Evolutionary conservation across 768 basidiomycete genomes (phyloP).

Genomic region (Amanita exitialis): DNA sequence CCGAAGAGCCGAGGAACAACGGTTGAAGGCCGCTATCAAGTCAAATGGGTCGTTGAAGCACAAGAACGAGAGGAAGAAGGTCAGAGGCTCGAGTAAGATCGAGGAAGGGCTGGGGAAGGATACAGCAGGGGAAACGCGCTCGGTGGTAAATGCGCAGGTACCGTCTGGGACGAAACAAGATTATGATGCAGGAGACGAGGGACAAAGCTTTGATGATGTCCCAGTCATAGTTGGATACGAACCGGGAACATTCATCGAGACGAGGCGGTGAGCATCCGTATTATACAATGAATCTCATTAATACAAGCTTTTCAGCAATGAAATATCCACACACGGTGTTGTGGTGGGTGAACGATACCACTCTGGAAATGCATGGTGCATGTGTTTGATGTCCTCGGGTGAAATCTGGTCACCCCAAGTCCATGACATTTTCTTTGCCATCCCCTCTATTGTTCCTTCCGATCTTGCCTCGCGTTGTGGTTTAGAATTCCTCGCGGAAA

Average conservation of each 20-base stretch:
- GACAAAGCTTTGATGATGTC: conserved; percentile 11
- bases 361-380: conserved; percentile 12
- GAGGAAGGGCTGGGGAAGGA: not conserved
- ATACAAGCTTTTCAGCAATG: conserved; percentile 19
- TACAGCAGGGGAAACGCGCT: not conserved
- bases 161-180: conserved; percentile 11
- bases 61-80: not conserved
- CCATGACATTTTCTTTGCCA: conserved; percentile 47
- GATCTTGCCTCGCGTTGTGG: conserved; percentile 44
- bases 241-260: conserved; percentile 45
- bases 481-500: conserved; percentile 14
- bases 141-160: not conserved
- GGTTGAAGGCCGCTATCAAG: conserved; percentile 13
- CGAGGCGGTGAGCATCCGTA: conserved; percentile 29
- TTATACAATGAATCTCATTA: conserved; percentile 9
- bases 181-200: conserved; percentile 9
- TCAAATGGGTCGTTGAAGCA: not conserved
- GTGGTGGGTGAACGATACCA: conserved; percentile 21
- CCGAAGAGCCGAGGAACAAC: conserved; percentile 27
- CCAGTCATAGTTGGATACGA: conserved; percentile 11
- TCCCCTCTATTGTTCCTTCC: conserved; percentile 44
- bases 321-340: conserved; percentile 19
- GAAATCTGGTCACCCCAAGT: conserved; percentile 39
- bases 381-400: conserved; percentile 28
- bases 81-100: not conserved